Base-by-base conservation (phyloP, 2,329 filamentous ascomycete species). In the Drechslerella coelobrocha region DNA sequence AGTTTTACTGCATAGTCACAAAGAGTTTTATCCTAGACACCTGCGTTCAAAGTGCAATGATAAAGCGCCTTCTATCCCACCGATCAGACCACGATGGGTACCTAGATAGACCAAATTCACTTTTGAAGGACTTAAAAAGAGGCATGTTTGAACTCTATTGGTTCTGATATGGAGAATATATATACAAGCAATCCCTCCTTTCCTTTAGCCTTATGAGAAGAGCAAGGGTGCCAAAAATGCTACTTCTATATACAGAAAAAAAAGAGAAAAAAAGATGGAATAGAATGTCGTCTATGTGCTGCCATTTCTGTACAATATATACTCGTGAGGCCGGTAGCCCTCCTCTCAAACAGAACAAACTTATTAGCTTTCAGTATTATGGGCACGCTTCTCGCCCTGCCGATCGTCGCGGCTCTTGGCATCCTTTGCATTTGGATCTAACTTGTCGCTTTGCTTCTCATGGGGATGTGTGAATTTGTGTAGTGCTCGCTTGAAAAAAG, bases 401-500 rank as follows among this genome's bases (percentile, higher is more conserved):
- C 17, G 5, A 14, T 61, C 57, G 10, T 52, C 52, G 8, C 48
- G 50, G 6, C 12, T 26, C n/a, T 12, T 43, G 10, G 17, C 8
- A 21, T 61, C 27, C 10, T 48, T 57, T 3, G 56, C 19, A 27
- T n/a, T 39, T 17, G 4, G 43, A 19, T 19, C 34, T 10, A 48
- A 8, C 12, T 56, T 68, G 31, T 61, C 62, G n/a, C 24, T 50
- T 24, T 68, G 55, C 52, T 69, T 69, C 6, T 69, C 56, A 23
- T 52, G 57, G 19, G 53, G 14, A 29, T 71, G 66, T 0, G 66
- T 71, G 34, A 71, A 63, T 17, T 41, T 53, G 26, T 71, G 66
- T 9, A 71, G 21, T 8, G 66, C 54, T 31, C 66, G 66, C 50
- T 65, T 71, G 17, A 71, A 27, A n/a, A 71, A 65, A 2, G 54